Percentiles rank a stretch among this genome's conserved stretches.
Conservation (phyloP, 768 basidiomycete genomes). For the Macrolepiota albuminosa region DNA sequence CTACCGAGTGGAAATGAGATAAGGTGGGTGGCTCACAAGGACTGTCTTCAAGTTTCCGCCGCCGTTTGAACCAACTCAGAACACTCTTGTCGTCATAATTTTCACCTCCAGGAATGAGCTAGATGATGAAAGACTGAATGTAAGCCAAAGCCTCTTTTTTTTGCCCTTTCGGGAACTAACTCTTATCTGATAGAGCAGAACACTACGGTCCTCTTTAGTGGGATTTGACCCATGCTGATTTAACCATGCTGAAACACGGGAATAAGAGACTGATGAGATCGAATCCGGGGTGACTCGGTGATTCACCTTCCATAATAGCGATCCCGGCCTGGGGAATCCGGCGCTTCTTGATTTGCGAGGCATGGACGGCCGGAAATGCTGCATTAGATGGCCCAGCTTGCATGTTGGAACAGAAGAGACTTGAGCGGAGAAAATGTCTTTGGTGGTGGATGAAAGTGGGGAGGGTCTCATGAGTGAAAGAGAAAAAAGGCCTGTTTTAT, state of each 20-base stretch:
- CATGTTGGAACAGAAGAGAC: not conserved
- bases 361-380: not conserved
- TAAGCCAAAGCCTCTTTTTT: not conserved
- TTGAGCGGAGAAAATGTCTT: not conserved
- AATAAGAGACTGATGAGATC: not conserved
- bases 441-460: not conserved
- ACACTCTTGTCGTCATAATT: slow-evolving; percentile 4
- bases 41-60: not conserved
- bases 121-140: not conserved
- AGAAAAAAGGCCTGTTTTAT: slow-evolving; percentile 1
- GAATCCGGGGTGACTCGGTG: slow-evolving; percentile 1
- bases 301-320: slow-evolving; percentile 19
- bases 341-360: not conserved
- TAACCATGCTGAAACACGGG: slow-evolving; percentile 5
- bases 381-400: slow-evolving; percentile 11
- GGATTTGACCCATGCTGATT: slow-evolving; percentile 8
- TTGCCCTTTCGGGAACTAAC: slow-evolving; percentile 1
- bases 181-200: slow-evolving; percentile 11
- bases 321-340: slow-evolving; percentile 12
- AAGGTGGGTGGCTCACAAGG: not conserved
- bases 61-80: slow-evolving; percentile 11
- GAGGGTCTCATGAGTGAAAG: not conserved
- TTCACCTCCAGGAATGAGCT: slow-evolving; percentile 14
- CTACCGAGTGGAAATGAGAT: not conserved
- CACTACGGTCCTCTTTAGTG: slow-evolving; percentile 4